A percentile compares a stretch with the other conserved stretches of the same genome.
Conservation (phyloP, 2,329 filamentous ascomycete genomes). For the Lachnellula suecica region DNA sequence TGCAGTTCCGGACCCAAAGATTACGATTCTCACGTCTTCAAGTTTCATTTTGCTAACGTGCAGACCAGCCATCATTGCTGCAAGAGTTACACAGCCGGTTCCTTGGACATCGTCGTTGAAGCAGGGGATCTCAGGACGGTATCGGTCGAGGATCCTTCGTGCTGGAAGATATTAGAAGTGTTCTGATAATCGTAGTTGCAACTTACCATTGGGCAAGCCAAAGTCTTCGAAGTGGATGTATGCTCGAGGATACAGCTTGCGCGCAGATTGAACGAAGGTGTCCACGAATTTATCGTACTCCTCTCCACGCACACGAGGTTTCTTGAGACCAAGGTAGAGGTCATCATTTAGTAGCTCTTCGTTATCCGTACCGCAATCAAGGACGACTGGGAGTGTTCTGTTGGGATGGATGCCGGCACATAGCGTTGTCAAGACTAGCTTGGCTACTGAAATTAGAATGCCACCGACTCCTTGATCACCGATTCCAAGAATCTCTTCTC, state of each 20-base stretch:
- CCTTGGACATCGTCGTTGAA: conserved; percentile 94
- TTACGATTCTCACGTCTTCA: conserved; percentile 66
- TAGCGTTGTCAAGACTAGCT: conserved; percentile 77
- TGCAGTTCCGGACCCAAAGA: conserved; percentile 81
- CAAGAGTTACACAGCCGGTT: conserved; percentile 83
- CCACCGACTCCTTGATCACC: conserved; percentile 86
- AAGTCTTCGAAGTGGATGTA: conserved; percentile 93
- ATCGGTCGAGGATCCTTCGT: conserved; percentile 72
- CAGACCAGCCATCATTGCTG: conserved; percentile 75
- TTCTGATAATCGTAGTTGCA: not conserved
- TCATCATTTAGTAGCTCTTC: conserved; percentile 71
- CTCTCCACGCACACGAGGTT: conserved; percentile 66
- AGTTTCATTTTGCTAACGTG: conserved; percentile 67
- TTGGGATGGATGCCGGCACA: conserved; percentile 86
- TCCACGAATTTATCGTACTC: conserved; percentile 78
- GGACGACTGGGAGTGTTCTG: conserved; percentile 73
- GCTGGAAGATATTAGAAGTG: conserved; percentile 34
- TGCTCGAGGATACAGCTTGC: conserved; percentile 71
- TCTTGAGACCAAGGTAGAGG: conserved; percentile 73
- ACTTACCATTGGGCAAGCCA: conserved; percentile 66
- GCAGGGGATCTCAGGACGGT: conserved; percentile 71
- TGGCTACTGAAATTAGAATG: conserved; percentile 81
- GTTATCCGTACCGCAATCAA: conserved; percentile 87
- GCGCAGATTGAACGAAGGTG: conserved; percentile 66
- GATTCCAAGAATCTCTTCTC: conserved; percentile 78